Base-by-base conservation (phyloP, 1,284 basidiomycete species). In the Anthracocystis setariae region DNA sequence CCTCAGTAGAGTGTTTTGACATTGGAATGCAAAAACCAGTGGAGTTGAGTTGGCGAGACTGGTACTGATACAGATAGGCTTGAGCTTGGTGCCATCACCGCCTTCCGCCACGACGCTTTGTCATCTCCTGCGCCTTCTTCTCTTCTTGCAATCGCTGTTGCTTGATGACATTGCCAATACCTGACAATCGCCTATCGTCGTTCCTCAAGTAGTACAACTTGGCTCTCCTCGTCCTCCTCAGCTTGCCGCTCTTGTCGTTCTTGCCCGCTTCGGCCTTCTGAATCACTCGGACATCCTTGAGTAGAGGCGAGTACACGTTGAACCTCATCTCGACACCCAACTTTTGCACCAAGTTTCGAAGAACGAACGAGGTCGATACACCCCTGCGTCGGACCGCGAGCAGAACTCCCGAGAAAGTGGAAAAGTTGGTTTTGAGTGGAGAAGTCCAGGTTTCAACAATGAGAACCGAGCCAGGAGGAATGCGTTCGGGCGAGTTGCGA, bases 291-390 rank as follows among this genome's bases (percentile, higher is more conserved):
- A 81, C 76, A 21, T 81, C 70, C 70, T 82, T 82, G 44, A 82
- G 51, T 59, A 81, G 46, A 12, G 81, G 81, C 23, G 66, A 72
- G 68, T 81, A 82, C 18, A 81, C 60, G 44, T 74, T 74, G 67
- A 80, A 81, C 4, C 78, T 60, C 71, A 80, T 73, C 66, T 82
- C 81, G n/a, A 82, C 79, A 38, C 81, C 81, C 40, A 80, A 50
- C 70, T 82, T 82, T 49, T 78, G 63, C 40, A 81, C 81, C 24
- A 82, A 59, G 40, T 75, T 78, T 23, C 81, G 67, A 44, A 82
- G 56, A n/a, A 80, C 71, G 27, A 82, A 80, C n/a, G 77, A 69
- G 1, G 80, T 80, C 12, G 71, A 72, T 1, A 77, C 61, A 17
- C 81, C 81, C 7, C 80, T 62, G 15, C 81, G 65, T 15, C 77